Conservation (phyloP, 1,284 basidiomycete species). For the Tilletia setariae region DNA sequence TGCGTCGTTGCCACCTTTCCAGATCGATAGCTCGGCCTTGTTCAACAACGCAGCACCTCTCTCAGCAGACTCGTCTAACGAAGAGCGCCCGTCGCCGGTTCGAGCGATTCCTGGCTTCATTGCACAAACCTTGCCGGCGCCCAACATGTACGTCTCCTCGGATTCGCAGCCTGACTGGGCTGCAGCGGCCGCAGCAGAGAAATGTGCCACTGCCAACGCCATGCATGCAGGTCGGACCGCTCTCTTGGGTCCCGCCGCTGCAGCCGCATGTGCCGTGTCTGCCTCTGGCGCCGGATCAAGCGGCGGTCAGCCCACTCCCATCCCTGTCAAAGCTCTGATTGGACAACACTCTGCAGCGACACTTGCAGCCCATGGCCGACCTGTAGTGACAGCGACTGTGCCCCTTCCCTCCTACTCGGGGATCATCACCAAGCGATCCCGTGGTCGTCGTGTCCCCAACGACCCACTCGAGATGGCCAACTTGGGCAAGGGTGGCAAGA, state of each 20-base stretch:
- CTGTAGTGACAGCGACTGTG: conserved; percentile 5
- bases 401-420: conserved; percentile 21
- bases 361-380: conserved; percentile 3
- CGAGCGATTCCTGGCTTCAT: conserved; percentile 10
- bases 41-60: neutral
- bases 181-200: conserved; percentile 3
- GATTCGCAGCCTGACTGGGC: conserved; percentile 13
- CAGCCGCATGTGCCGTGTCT: neutral
- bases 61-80: neutral
- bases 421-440: conserved; percentile 48
- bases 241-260: neutral
- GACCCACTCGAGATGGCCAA: conserved; percentile 50
- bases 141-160: neutral
- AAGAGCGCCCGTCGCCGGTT: conserved; percentile 7
- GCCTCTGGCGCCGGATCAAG: neutral
- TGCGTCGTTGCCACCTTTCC: neutral
- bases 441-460: conserved; percentile 46
- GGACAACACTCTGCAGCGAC: conserved; percentile 14
- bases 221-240: neutral
- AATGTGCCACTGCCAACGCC: neutral
- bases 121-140: neutral
- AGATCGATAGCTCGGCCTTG: neutral
- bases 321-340: conserved; percentile 14
- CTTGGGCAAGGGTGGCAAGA: conserved; percentile 49
- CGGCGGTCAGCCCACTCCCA: conserved; percentile 3